Evolutionary conservation across 2,329 filamentous ascomycete genomes (phyloP).

Genomic region (Xylaria digitata): DNA sequence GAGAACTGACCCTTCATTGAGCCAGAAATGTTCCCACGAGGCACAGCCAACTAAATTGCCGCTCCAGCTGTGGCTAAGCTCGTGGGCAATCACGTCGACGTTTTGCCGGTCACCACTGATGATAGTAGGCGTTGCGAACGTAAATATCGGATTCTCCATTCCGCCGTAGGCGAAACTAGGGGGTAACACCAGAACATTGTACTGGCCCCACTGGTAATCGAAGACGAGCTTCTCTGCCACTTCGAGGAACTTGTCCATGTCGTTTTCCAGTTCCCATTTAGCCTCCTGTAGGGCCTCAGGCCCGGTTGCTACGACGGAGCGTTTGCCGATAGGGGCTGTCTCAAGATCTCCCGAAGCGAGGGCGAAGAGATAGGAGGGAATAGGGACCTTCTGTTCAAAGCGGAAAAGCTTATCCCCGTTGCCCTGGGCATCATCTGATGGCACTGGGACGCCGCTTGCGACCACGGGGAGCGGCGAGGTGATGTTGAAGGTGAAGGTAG

Average conservation of each 20-base stretch:
- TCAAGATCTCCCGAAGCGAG: conserved; percentile 87
- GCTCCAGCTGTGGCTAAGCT: conserved; percentile 81
- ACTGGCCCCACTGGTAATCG: conserved; percentile 92
- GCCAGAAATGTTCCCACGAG: conserved; percentile 84
- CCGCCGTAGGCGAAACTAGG: conserved; percentile 91
- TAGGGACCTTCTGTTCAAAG: conserved; percentile 91
- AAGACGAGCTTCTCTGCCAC: conserved; percentile 85
- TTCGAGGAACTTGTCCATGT: conserved; percentile 92
- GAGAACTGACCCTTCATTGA: conserved; percentile 73
- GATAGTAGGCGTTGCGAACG: conserved; percentile 93
- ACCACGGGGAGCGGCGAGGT: conserved; percentile 89
- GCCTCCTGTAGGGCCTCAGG: conserved; percentile 86
- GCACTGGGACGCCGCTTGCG: conserved; percentile 79
- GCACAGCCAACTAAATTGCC: conserved; percentile 85
- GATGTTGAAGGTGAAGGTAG: conserved; percentile 91
- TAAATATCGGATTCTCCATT: conserved; percentile 95
- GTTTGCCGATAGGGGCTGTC: conserved; percentile 85
- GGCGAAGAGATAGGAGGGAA: conserved; percentile 95
- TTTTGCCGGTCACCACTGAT: conserved; percentile 93
- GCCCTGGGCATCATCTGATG: conserved; percentile 57
- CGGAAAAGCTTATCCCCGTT: conserved; percentile 76
- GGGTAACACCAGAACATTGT: conserved; percentile 91
- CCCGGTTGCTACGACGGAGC: conserved; percentile 85
- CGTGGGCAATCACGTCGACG: conserved; percentile 89
- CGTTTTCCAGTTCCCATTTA: conserved; percentile 90